A percentile compares a stretch with the other conserved stretches of the same genome.
Conservation (phyloP, 129 eudicot species). For the Flaveria brownii region DNA sequence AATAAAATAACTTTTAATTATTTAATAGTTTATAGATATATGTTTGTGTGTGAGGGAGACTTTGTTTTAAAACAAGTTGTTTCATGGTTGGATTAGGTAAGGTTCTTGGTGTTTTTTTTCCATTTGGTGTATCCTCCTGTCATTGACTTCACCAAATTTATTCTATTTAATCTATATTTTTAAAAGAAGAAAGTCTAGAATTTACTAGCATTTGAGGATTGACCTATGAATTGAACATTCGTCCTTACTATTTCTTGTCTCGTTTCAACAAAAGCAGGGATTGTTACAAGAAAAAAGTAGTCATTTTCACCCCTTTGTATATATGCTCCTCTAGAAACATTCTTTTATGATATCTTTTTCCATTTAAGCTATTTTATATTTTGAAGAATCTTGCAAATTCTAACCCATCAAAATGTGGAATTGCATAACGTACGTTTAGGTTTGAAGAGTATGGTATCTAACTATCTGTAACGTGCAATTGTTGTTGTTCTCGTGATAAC, state of each 20-base stretch:
- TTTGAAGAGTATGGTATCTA: background rate
- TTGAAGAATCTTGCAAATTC: background rate
- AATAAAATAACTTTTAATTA: too few species aligned
- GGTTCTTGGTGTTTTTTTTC: background rate
- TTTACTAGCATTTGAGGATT: slow-evolving; percentile 3
- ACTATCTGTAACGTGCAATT: too few species aligned
- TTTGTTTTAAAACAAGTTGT: slow-evolving; percentile 17
- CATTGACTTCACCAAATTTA: slow-evolving; percentile 14
- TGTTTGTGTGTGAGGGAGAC: background rate
- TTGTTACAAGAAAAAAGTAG: background rate
- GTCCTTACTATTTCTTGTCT: background rate
- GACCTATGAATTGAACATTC: slow-evolving; percentile 11
- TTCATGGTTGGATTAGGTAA: slow-evolving; percentile 19
- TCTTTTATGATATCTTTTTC: background rate
- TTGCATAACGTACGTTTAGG: background rate
- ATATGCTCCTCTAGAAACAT: slow-evolving; percentile 14
- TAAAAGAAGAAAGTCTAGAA: background rate
- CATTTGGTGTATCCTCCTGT: slow-evolving; percentile 12
- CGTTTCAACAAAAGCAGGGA: slow-evolving; percentile 13
- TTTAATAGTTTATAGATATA: too few species aligned
- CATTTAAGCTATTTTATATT: background rate
- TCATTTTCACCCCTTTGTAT: background rate
- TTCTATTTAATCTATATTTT: background rate
- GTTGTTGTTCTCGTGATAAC: too few species aligned
- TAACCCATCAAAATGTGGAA: background rate